Percentiles rank a stretch among this genome's conserved stretches.
Evolutionary conservation across 306 rosid species (phyloP).

Genomic region (Gastrolobium bilobum): DNA sequence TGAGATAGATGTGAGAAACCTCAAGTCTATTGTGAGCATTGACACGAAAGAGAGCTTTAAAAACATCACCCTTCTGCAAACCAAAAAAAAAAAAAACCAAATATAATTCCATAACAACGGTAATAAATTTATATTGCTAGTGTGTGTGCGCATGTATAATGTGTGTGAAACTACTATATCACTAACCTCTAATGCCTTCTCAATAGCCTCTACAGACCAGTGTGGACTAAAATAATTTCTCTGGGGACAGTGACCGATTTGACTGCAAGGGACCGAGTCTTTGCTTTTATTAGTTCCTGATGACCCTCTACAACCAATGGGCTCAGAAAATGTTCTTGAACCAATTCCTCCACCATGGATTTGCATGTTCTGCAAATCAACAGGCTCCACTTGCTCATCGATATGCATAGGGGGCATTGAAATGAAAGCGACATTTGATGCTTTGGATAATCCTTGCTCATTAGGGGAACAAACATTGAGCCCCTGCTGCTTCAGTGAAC

Average conservation of each 20-base stretch:
- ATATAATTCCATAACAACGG: not conserved
- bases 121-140: slow-evolving; percentile 3
- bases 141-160: not conserved
- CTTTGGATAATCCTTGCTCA: slow-evolving; percentile 52
- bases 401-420: slow-evolving; percentile 64
- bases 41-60: slow-evolving; percentile 79
- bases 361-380: slow-evolving; percentile 45
- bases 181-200: slow-evolving; percentile 77
- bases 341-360: slow-evolving; percentile 43
- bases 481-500: slow-evolving; percentile 56
- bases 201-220: slow-evolving; percentile 74
- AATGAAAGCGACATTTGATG: slow-evolving; percentile 50
- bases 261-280: slow-evolving; percentile 48
- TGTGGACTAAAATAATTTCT: slow-evolving; percentile 68
- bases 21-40: slow-evolving; percentile 86
- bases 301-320: slow-evolving; percentile 46
- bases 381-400: slow-evolving; percentile 45
- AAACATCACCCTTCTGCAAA: slow-evolving; percentile 80
- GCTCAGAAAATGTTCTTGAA: slow-evolving; percentile 52
- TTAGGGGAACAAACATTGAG: slow-evolving; percentile 34
- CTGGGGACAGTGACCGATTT: slow-evolving; percentile 45
- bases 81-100: slow-evolving; percentile 40
- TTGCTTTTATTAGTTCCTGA: slow-evolving; percentile 50
- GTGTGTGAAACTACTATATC: slow-evolving; percentile 14
- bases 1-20: slow-evolving; percentile 55